Base-by-base conservation (phyloP, 2,329 filamentous ascomycete genomes). In the Cercospora sp. region DNA sequence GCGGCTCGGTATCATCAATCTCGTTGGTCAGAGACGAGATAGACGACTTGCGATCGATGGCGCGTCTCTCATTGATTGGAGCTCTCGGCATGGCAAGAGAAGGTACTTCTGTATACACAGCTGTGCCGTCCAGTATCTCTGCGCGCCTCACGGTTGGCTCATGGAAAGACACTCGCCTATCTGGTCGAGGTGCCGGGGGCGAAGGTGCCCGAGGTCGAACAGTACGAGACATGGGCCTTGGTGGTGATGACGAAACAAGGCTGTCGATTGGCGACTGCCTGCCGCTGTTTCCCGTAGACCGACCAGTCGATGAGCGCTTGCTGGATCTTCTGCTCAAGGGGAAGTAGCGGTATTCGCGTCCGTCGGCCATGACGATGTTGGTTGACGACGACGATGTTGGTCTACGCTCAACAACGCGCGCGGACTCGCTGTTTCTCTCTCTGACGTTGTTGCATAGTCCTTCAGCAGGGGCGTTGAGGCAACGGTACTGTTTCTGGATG, bases 301-400 rank as follows among this genome's bases (percentile, higher is more conserved):
- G 66, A 23, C 69, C 66, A 36, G 68, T 67, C 26, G 69, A 73
- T n/a, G 63, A 67, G 28, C 72, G 73, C 30, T 71, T 71, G 64
- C 70, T 72, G 5, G 69, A 62, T 20, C 68, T 67, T 9, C 67
- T 69, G 31, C 69, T 68, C 26, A 76, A 26, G 2, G 71, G 69
- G 18, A 69, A 68, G 60, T 75, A 77, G 30, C 68, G 65, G 16
- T 69, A 66, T 55, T 72, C 66, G 23, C 64, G 70, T 10, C 75
- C 75, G 48, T 73, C 72, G n/a, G 72, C 67, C 3, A 72, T 73
- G 60, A 76, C 53, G 30, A 76, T 67, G 26, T 73, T 65, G 23
- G 53, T 64, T 12, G 63, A 45, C 8, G 33, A 55, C 12, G 70
- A 68, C 18, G 69, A 62, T n/a, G 51, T 65, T 9, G 74, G 73